phyloP scores from a whole-genome alignment of 148 eudicot genomes.

The Silene conica region DNA sequence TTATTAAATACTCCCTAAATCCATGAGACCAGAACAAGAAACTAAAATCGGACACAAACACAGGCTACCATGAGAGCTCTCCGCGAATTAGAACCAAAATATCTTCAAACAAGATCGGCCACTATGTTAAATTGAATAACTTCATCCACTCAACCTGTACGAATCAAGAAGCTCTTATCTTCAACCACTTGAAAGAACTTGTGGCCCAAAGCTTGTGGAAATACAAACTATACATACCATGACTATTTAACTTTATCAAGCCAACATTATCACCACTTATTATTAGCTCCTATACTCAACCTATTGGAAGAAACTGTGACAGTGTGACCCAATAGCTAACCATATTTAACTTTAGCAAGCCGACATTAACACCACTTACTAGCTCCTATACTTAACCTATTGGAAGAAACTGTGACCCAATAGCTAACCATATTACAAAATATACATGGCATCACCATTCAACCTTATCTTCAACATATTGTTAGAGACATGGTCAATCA shows the following conservation, averaged over 20 bases:
- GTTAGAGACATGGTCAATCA: background rate
- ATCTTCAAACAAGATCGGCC: background rate
- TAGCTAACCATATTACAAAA: background rate
- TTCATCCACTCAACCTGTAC: background rate
- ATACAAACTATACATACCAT: background rate
- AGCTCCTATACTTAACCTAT: background rate
- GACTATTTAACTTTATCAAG: no score
- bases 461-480: background rate
- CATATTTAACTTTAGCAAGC: background rate
- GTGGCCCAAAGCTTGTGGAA: background rate
- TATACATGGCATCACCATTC: background rate
- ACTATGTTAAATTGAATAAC: background rate
- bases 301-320: background rate
- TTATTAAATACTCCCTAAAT: background rate
- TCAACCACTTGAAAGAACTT: background rate
- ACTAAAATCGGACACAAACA: background rate
- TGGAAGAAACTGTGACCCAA: background rate
- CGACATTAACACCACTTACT: background rate
- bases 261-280: background rate
- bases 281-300: background rate
- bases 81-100: background rate
- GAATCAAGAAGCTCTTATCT: background rate
- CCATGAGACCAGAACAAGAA: background rate
- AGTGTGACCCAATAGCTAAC: background rate
- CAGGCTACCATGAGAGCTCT: background rate